A percentile compares a stretch with the other conserved stretches of the same genome.
These are phyloP conservation scores for Globisporangium lucens DNA, from an alignment of 352 stramenopile genomes.

Conservation along the genomic window DNA sequence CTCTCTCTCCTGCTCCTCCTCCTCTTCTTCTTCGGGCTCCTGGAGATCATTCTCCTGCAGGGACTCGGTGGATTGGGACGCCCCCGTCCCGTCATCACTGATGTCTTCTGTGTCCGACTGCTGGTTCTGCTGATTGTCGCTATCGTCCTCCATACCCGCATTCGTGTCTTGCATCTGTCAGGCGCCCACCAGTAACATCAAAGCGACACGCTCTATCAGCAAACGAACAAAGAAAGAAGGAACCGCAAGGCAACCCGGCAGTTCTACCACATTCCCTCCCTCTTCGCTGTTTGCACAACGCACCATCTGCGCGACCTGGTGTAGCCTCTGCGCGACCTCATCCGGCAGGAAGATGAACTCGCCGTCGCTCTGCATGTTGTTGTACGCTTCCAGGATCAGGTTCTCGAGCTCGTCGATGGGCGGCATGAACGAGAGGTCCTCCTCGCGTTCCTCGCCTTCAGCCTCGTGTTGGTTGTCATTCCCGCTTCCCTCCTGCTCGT, in stretches of 20 bases:
- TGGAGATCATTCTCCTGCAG: slow-evolving; percentile 31
- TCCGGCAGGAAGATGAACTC: slow-evolving; percentile 75
- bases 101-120: background rate
- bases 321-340: slow-evolving; percentile 64
- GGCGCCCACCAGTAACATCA: background rate
- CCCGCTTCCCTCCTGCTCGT: background rate
- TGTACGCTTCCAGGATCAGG: slow-evolving; percentile 78
- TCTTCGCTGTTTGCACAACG: slow-evolving; percentile 10
- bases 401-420: slow-evolving; percentile 57
- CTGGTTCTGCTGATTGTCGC: background rate
- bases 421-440: slow-evolving; percentile 25
- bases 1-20: slow-evolving; percentile 12
- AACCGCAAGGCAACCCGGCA: background rate
- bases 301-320: slow-evolving; percentile 54
- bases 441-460: slow-evolving; percentile 15
- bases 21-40: slow-evolving; percentile 20
- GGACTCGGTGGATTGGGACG: slow-evolving; percentile 15
- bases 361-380: slow-evolving; percentile 80
- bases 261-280: background rate
- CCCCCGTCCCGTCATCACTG: slow-evolving; percentile 13
- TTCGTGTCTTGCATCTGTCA: slow-evolving; percentile 1
- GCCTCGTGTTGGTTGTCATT: background rate
- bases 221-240: background rate
- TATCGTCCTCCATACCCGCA: background rate
- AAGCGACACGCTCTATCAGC: background rate